Conservation (phyloP, 2,329 filamentous ascomycete species). For the Verticillium dahliae region DNA sequence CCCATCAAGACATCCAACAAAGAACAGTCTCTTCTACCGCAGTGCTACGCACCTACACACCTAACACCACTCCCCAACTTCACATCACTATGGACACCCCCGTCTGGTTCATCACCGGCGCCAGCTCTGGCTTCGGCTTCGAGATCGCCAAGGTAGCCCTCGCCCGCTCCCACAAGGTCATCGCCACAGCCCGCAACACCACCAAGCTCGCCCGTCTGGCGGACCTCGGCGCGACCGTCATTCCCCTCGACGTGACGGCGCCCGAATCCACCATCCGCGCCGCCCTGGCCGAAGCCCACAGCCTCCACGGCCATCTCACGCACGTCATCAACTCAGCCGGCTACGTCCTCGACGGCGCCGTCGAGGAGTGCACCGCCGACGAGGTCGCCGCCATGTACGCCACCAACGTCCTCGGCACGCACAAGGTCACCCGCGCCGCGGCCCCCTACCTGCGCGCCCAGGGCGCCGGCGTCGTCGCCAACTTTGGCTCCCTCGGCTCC, state of each 20-base stretch:
- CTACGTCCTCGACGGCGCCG: slow-evolving; percentile 33
- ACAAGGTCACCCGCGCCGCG: slow-evolving; percentile 41
- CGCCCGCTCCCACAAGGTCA: slow-evolving; percentile 37
- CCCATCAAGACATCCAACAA: too few species aligned
- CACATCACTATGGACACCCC: background rate
- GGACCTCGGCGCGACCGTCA: slow-evolving; percentile 31
- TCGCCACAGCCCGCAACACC: slow-evolving; percentile 40
- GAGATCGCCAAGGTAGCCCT: slow-evolving; percentile 36
- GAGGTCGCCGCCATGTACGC: slow-evolving; percentile 34
- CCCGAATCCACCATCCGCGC: slow-evolving; percentile 19
- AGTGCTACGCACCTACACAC: too few species aligned
- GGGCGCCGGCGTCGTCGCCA: slow-evolving; percentile 26
- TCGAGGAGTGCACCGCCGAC: slow-evolving; percentile 30
- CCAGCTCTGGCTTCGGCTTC: slow-evolving; percentile 43
- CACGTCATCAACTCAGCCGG: slow-evolving; percentile 42
- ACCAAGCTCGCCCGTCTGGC: slow-evolving; percentile 33
- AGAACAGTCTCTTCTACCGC: too few species aligned
- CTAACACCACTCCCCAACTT: too few species aligned
- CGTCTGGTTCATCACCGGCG: slow-evolving; percentile 48
- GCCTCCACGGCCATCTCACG: slow-evolving; percentile 31
- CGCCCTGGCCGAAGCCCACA: slow-evolving; percentile 6
- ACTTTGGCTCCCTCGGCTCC: slow-evolving; percentile 40
- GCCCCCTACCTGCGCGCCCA: slow-evolving; percentile 38
- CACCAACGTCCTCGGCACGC: slow-evolving; percentile 47
- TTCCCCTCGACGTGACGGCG: slow-evolving; percentile 40